These are phyloP conservation scores for Aspergillus bertholletiae DNA, from an alignment of 495 filamentous ascomycete species.

Conservation along the genomic window DNA sequence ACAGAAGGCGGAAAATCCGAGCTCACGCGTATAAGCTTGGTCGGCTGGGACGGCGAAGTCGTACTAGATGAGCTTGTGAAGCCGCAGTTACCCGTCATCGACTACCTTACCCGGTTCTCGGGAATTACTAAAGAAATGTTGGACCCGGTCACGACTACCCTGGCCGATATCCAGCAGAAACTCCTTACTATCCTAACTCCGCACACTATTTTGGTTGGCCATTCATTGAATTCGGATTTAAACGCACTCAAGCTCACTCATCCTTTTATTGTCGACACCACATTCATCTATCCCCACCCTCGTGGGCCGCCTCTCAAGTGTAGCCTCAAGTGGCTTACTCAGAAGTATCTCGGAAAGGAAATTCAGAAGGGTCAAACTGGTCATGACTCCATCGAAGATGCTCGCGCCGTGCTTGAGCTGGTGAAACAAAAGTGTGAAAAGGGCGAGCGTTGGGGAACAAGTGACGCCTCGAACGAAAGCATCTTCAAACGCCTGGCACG, in stretches of 20 bases:
- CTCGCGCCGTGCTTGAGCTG: constrained; percentile 83
- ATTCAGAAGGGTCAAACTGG: constrained; percentile 80
- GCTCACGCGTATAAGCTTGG: constrained; percentile 80
- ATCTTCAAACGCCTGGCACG: constrained; percentile 81
- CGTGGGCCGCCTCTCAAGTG: constrained; percentile 69
- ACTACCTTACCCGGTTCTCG: constrained; percentile 87
- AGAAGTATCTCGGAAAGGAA: constrained; percentile 74
- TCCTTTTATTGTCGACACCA: constrained; percentile 89
- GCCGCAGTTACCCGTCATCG: constrained; percentile 73
- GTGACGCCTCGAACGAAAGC: constrained; percentile 70
- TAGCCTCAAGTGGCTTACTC: constrained; percentile 77
- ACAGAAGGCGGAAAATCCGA: constrained; percentile 72
- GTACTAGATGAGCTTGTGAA: constrained; percentile 90
- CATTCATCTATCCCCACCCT: constrained; percentile 78
- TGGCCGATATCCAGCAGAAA: constrained; percentile 76
- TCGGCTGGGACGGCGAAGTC: constrained; percentile 79
- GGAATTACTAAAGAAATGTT: constrained; percentile 87
- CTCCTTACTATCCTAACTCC: constrained; percentile 71
- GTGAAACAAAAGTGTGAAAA: constrained; percentile 94
- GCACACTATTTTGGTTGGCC: constrained; percentile 78
- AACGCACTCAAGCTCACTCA: constrained; percentile 80
- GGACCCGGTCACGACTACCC: constrained; percentile 73
- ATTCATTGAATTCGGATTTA: constrained; percentile 89
- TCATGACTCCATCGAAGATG: constrained; percentile 91
- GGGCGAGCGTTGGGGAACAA: constrained; percentile 76